Conservation (phyloP, 129 eudicot species). For the Scalesia atractyloides region DNA sequence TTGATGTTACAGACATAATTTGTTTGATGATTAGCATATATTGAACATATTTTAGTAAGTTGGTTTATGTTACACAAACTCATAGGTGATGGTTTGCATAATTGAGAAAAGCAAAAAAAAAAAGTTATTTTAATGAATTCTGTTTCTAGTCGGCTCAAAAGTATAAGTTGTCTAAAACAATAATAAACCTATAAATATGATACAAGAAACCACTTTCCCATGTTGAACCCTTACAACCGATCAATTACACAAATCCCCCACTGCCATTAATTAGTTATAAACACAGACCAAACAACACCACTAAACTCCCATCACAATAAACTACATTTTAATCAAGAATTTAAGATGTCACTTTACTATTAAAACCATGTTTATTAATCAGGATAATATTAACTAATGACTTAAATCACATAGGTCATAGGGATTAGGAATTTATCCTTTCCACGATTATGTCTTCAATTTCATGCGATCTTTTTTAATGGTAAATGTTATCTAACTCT, state of each 20-base stretch:
- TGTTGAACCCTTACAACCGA: conserved; percentile 18
- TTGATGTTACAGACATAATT: too few relatives aligned
- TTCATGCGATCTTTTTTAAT: not conserved
- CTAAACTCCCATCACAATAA: conserved; percentile 32
- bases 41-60: too few relatives aligned
- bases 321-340: conserved; percentile 5
- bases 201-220: conserved; percentile 30
- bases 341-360: conserved; percentile 28
- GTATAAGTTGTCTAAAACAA: not conserved
- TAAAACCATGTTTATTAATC: conserved; percentile 27
- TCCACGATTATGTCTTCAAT: conserved; percentile 32
- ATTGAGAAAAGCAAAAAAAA: too few relatives aligned
- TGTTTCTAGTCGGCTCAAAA: too few relatives aligned
- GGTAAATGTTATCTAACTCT: too few relatives aligned
- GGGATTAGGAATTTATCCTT: conserved; percentile 29
- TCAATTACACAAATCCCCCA: conserved; percentile 28
- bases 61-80: too few relatives aligned
- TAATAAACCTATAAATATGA: not conserved
- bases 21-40: too few relatives aligned
- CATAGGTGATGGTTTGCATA: too few relatives aligned
- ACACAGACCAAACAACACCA: conserved; percentile 35
- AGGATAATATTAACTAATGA: conserved; percentile 25
- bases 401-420: conserved; percentile 16
- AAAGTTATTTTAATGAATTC: too few relatives aligned
- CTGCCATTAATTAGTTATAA: conserved; percentile 21